A percentile compares a stretch with the other conserved stretches of the same genome.
Conservation (phyloP, 768 basidiomycete genomes). For the Agaricus blazei region DNA sequence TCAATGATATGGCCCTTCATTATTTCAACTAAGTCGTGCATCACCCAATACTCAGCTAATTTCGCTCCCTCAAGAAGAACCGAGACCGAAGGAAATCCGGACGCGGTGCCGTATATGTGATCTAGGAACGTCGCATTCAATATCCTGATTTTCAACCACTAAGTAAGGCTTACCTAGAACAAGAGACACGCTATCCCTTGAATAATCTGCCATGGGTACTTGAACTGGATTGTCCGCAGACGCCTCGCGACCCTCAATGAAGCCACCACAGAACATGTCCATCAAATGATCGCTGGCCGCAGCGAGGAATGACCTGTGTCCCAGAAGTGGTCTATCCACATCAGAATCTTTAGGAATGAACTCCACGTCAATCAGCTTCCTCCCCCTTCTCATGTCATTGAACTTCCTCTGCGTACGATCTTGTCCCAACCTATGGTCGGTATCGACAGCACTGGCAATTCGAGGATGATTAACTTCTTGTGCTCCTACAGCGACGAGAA, state of each 20-base stretch:
- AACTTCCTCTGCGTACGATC: slow-evolving; percentile 1
- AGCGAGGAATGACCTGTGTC: slow-evolving; percentile 11
- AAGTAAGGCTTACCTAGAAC: neutral
- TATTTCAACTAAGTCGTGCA: neutral
- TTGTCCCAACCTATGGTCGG: neutral
- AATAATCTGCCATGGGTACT: neutral
- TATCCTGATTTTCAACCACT: neutral
- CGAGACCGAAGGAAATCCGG: neutral
- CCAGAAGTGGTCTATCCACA: slow-evolving; percentile 3
- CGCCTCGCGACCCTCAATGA: neutral
- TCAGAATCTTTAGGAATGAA: slow-evolving; percentile 2
- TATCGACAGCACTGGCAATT: neutral
- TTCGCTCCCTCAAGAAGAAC: neutral
- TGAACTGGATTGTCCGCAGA: neutral
- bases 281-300: slow-evolving; percentile 2
- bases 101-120: neutral
- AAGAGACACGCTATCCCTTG: neutral
- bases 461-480: slow-evolving; percentile 7
- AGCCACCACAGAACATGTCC: slow-evolving; percentile 4
- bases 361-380: slow-evolving; percentile 5
- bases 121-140: neutral
- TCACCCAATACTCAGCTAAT: slow-evolving; percentile 1
- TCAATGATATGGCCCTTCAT: neutral
- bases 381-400: slow-evolving; percentile 2
- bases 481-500: slow-evolving; percentile 10